These are phyloP conservation scores for Rugosomyces carneus DNA, from an alignment of 1,284 basidiomycete species.

Conservation along the genomic window DNA sequence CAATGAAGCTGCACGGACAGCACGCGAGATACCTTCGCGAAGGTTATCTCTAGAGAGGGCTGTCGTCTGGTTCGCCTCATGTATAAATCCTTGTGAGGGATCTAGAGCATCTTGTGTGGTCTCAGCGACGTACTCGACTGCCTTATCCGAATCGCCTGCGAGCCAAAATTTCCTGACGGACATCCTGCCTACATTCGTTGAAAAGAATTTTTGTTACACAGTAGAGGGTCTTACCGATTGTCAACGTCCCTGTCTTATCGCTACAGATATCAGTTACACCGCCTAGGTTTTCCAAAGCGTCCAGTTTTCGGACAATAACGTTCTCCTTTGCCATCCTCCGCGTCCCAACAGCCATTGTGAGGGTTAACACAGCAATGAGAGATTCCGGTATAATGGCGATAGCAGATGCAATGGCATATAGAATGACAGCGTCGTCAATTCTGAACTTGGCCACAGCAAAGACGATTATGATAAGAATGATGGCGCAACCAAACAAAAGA, in stretches of 20 bases:
- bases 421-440: slow-evolving; percentile 37
- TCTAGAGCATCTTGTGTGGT: slow-evolving; percentile 26
- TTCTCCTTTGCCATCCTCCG: slow-evolving; percentile 45
- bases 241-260: slow-evolving; percentile 65
- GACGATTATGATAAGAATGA: slow-evolving; percentile 52
- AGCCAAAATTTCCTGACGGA: slow-evolving; percentile 56
- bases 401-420: slow-evolving; percentile 41
- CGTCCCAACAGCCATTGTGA: slow-evolving; percentile 46
- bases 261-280: slow-evolving; percentile 58
- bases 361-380: slow-evolving; percentile 36
- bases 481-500: slow-evolving; percentile 48
- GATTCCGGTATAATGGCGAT: slow-evolving; percentile 38
- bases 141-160: slow-evolving; percentile 24
- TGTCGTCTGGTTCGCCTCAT: slow-evolving; percentile 16
- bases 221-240: slow-evolving; percentile 26
- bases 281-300: slow-evolving; percentile 55
- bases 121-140: slow-evolving; percentile 25
- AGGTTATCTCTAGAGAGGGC: slow-evolving; percentile 17
- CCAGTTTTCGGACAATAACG: slow-evolving; percentile 47
- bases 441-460: slow-evolving; percentile 43
- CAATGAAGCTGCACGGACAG: slow-evolving; percentile 26
- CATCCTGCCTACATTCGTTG: slow-evolving; percentile 32
- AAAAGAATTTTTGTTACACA: background rate
- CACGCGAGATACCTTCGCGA: slow-evolving; percentile 22
- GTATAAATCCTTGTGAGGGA: slow-evolving; percentile 22